Base-by-base conservation (phyloP, 176 grass and related monocot genomes). In the Eragrostis nindensis region DNA sequence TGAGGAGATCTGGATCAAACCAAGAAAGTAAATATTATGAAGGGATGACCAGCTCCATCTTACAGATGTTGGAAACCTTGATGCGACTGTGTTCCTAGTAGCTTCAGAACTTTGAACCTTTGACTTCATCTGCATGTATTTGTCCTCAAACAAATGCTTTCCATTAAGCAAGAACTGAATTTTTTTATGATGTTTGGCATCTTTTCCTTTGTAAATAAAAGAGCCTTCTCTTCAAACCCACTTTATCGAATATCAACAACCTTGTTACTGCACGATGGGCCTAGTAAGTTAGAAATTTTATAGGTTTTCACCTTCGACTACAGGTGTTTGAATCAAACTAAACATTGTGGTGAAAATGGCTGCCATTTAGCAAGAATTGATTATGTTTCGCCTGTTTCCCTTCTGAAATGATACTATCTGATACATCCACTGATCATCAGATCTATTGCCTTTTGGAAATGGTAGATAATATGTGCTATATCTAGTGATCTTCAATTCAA, bases 401-500 rank as follows among this genome's bases (percentile, higher is more conserved):
- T 36, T 36, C 32, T 36, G 32, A 36, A 36, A 36, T 36, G 32
- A 36, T 36, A 36, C 1, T 4, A 36, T 36, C 2, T 4, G 32
- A 2, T 36, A 36, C 32, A 36, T 36, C 32, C 32, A 36, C 32
- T 36, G 32, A 36, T 36, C 32, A 36, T 36, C 32, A 36, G 32
- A 36, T 36, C 32, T 36, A 4, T 36, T 36, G 1, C 32, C 32
- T 8, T 59, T 84, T 18, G 19, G 41, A 66, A 70, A 77, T 50
- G 4, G 17, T 40, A 73, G 26, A 46, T 69, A 49, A 44, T 76
- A 73, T 50, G 11, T 82, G 21, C 80, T 29, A 56, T 38, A 6
- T 75, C 11, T 24, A 68, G 43, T 82, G 55, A 55, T 62, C 56
- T 39, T 63, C 54, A 54, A 54, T 74, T 79, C 72, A 47, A 18